These are phyloP conservation scores for Talaromyces albobiverticillius DNA, from an alignment of 2,329 filamentous ascomycete genomes.

Conservation along the genomic window DNA sequence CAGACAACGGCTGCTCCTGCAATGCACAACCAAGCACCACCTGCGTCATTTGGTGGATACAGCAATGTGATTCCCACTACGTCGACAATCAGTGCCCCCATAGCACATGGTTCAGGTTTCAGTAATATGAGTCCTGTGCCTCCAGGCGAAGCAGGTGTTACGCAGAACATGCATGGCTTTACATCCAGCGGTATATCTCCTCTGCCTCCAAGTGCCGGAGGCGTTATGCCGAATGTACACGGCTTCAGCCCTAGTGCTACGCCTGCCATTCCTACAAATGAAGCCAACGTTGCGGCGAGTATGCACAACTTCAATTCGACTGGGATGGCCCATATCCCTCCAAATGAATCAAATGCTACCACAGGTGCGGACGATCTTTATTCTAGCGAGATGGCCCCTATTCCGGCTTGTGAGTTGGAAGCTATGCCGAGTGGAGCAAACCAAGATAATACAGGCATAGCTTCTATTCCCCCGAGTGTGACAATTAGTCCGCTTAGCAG, in stretches of 20 bases:
- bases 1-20: neutral
- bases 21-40: neutral
- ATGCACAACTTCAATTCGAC: neutral
- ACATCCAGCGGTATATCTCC: neutral
- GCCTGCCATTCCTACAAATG: neutral
- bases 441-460: neutral
- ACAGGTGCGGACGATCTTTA: too few species aligned
- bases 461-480: constrained; percentile 1
- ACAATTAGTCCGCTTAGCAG: neutral
- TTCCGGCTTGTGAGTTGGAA: constrained; percentile 2
- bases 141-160: neutral
- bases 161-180: neutral
- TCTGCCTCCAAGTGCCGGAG: too few species aligned
- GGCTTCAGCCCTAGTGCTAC: too few species aligned
- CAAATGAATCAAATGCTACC: neutral
- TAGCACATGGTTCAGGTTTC: neutral
- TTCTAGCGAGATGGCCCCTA: constrained; percentile 4
- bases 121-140: neutral
- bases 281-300: neutral
- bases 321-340: constrained; percentile 3
- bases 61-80: neutral
- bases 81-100: neutral
- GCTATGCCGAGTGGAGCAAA: neutral
- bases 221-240: too few species aligned
- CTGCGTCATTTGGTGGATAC: neutral